phyloP scores from a whole-genome alignment of 148 eudicot genomes.

The Oxyria digyna region DNA sequence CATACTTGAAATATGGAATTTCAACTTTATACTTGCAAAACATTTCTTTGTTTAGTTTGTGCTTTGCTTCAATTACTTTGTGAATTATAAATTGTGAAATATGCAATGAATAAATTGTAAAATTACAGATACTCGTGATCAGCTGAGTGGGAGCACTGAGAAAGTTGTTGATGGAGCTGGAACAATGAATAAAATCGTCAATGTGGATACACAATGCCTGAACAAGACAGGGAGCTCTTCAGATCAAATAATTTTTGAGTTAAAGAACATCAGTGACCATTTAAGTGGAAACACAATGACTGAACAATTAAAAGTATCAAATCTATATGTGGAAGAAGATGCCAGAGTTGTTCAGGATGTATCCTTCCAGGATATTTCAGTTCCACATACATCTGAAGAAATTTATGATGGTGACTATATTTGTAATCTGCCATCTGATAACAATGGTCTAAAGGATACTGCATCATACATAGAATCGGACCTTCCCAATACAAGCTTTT shows the following conservation, averaged over 20 bases:
- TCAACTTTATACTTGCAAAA: neutral
- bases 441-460: neutral
- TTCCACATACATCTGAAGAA: neutral
- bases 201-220: neutral
- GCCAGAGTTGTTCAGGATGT: neutral
- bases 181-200: neutral
- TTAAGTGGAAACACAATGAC: neutral
- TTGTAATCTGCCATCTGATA: neutral
- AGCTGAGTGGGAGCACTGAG: conserved; percentile 1
- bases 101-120: no score
- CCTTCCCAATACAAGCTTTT: neutral
- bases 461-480: neutral
- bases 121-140: conserved; percentile 6
- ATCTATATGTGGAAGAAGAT: neutral
- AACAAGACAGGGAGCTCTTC: conserved; percentile 13
- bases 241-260: conserved; percentile 3
- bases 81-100: conserved; percentile 3
- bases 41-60: neutral
- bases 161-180: neutral
- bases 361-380: neutral
- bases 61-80: neutral
- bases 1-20: neutral
- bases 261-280: conserved; percentile 8
- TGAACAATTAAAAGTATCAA: conserved; percentile 3
- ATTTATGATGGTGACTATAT: neutral